Evolutionary conservation across 306 rosid genomes (phyloP), one percentile per base, ranked within the genome.

Genomic region (Senna tora): DNA sequence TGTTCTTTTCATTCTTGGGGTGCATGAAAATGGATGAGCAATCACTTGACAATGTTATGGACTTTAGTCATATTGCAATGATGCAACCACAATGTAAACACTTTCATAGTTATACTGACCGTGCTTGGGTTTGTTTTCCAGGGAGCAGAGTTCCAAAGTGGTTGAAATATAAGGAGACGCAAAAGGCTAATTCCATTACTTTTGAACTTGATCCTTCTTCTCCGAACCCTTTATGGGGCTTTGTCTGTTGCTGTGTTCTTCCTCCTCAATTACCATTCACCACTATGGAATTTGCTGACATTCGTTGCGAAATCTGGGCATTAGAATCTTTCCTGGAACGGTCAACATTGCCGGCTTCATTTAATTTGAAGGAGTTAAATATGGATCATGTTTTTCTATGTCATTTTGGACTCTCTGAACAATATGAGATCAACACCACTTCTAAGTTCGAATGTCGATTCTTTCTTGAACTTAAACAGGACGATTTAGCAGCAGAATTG

Each of bases 371-470:
- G 39, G 22, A 6, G 9, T 28, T 49, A 33, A 16, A 2, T 28
- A 17, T 30, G 9, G 81, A 67, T 61, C 58, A 77, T 69, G 65
- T 60, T 33, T 14, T 52, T 19, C 6, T 69, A 36, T 76, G 80
- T 75, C 36, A 67, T 38, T 36, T 3, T 36, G 5, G 5, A 5
- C 5, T 5, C 5, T 4, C 6, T 5, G 8, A 1, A 0, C 15
- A 47, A 30, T 11, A 32, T 15, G 42, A 38, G 5, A 13, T 6
- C n/a, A n/a, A n/a, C 50, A 45, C 12, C 43, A 17, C 34, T 49
- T 2, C 54, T 17, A 67, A 45, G 38, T n/a, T 79, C 0, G 2
- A 66, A 68, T 67, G 36, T 52, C 22, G 28, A 34, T 79, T 74
- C 79, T 74, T 21, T 4, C 39, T 30, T 42, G 11, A 25, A 3